Percentiles rank a stretch among this genome's conserved stretches.
phyloP scores from a whole-genome alignment of 108 stramenopile genomes.

The Tribonema minus region DNA sequence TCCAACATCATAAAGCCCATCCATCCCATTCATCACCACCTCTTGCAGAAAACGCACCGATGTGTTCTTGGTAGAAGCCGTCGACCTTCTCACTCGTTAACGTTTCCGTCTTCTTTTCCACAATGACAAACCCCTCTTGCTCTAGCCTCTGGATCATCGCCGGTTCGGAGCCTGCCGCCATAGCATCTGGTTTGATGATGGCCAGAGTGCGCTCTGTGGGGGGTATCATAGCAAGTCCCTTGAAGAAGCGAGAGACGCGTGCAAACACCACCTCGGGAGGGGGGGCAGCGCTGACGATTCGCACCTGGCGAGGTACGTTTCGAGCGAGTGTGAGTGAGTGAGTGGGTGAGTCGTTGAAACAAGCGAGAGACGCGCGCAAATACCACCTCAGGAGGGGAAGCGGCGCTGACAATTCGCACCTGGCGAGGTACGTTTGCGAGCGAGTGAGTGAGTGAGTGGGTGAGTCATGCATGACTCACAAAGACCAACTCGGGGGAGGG shows the following conservation, averaged over 20 bases:
- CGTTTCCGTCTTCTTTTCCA: background rate
- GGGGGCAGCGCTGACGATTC: background rate
- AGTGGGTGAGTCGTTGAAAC: no score
- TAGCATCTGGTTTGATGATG: constrained; percentile 48
- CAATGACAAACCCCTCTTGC: constrained; percentile 17
- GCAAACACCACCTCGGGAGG: background rate
- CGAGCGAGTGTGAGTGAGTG: no score
- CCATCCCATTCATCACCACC: no score
- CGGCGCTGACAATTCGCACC: background rate
- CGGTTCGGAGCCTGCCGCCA: background rate
- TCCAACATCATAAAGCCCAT: no score
- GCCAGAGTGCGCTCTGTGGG: constrained; percentile 40
- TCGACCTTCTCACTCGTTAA: background rate
- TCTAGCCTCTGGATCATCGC: constrained; percentile 3
- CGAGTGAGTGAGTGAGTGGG: no score
- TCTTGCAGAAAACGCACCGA: no score
- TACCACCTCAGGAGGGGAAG: background rate
- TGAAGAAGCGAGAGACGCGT: background rate
- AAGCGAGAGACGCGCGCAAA: background rate
- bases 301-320: background rate
- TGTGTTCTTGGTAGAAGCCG: no score
- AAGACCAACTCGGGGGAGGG: no score
- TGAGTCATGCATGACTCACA: no score
- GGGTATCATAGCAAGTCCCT: background rate
- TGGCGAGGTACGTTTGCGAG: background rate